Conservation (phyloP, 331 rosid species). For the Phaseolus coccineus region DNA sequence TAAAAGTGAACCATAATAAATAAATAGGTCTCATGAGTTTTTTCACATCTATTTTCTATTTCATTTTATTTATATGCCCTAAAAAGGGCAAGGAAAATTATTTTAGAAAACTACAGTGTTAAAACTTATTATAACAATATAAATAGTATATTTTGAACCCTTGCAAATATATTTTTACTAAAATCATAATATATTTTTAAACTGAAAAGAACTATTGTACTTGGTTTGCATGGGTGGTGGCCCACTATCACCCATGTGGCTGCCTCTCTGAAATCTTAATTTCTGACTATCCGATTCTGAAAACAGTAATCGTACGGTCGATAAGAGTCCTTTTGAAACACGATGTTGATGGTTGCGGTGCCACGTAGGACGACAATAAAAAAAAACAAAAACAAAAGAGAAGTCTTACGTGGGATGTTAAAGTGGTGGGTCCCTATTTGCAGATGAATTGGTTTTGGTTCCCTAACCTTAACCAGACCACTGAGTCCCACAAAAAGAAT, state of each 20-base stretch:
- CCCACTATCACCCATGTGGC: neutral
- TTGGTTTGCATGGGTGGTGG: neutral
- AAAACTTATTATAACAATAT: too few species aligned
- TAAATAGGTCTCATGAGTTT: too few species aligned
- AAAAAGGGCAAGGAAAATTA: too few species aligned
- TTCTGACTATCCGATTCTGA: constrained; percentile 3
- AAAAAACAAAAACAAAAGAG: neutral
- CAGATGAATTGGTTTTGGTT: constrained; percentile 17
- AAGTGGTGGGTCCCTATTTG: constrained; percentile 16
- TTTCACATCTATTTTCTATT: too few species aligned
- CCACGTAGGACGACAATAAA: constrained; percentile 24
- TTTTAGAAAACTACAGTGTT: too few species aligned
- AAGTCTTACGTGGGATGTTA: constrained; percentile 23
- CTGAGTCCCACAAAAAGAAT: neutral
- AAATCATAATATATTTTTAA: too few species aligned
- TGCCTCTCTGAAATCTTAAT: neutral
- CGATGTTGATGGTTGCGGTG: constrained; percentile 35
- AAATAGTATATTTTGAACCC: too few species aligned
- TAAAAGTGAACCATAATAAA: too few species aligned
- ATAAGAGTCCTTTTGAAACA: constrained; percentile 1
- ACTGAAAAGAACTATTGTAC: too few species aligned
- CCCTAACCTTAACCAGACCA: constrained; percentile 3
- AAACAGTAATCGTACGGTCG: neutral
- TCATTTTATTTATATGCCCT: too few species aligned
- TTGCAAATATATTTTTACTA: too few species aligned